Percentiles rank a stretch among this genome's conserved stretches.
phyloP scores from a whole-genome alignment of 2,329 filamentous ascomycete species.

The Claviceps quebecensis region DNA sequence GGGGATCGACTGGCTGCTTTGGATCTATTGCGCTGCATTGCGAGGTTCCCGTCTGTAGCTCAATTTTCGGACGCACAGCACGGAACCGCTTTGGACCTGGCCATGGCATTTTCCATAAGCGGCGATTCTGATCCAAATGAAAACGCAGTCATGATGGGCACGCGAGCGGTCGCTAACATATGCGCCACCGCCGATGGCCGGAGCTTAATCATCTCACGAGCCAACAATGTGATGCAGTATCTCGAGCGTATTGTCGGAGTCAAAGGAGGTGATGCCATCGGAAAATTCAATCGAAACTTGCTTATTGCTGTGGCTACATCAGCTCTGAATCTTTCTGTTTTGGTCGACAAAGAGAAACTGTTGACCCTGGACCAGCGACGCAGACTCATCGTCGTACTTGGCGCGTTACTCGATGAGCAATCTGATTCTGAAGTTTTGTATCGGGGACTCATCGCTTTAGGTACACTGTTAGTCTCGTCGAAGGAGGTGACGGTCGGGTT shows the following conservation, averaged over 20 bases:
- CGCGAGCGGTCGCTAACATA: conserved; percentile 70
- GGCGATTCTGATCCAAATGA: conserved; percentile 45
- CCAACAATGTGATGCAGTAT: conserved; percentile 44
- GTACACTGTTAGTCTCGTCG: conserved; percentile 52
- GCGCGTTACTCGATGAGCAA: conserved; percentile 48
- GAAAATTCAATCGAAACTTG: conserved; percentile 58
- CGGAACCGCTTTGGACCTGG: conserved; percentile 45
- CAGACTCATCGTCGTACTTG: conserved; percentile 45
- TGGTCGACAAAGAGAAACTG: conserved; percentile 38
- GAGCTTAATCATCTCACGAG: conserved; percentile 42
- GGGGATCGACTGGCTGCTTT: conserved; percentile 69
- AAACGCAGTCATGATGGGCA: conserved; percentile 79
- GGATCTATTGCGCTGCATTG: conserved; percentile 75
- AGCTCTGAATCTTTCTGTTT: conserved; percentile 72
- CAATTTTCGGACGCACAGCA: conserved; percentile 38
- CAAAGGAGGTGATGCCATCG: conserved; percentile 32
- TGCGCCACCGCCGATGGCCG: conserved; percentile 65
- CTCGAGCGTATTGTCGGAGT: conserved; percentile 48
- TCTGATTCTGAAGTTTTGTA: conserved; percentile 74
- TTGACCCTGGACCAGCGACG: conserved; percentile 19
- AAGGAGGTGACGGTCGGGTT: conserved; percentile 28
- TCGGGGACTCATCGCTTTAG: conserved; percentile 66
- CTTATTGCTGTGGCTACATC: conserved; percentile 70
- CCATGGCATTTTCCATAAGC: conserved; percentile 25
- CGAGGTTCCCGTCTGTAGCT: conserved; percentile 53